phyloP scores from a whole-genome alignment of 2,329 filamentous ascomycete species.

The Bisporella sp. region DNA sequence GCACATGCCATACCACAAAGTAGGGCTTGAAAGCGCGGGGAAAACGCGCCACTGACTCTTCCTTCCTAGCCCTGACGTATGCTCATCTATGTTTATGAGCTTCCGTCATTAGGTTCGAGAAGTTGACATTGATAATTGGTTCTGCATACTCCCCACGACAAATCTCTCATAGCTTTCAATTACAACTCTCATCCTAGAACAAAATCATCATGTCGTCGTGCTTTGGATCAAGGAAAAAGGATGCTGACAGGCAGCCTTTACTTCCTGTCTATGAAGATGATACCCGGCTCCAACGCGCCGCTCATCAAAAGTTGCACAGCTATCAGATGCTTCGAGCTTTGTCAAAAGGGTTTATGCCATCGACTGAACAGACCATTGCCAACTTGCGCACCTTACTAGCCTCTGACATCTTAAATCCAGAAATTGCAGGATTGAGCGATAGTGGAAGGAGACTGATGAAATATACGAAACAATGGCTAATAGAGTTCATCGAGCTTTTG shows the following conservation, averaged over 20 bases:
- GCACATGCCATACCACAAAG: too few species aligned
- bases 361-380: slow-evolving; percentile 74
- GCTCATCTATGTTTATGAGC: too few species aligned
- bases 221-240: slow-evolving; percentile 25
- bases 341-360: slow-evolving; percentile 82
- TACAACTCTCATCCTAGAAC: not conserved
- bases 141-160: too few species aligned
- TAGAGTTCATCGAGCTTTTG: slow-evolving; percentile 74
- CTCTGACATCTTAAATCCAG: slow-evolving; percentile 70
- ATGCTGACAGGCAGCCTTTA: slow-evolving; percentile 50
- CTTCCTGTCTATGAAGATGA: slow-evolving; percentile 80
- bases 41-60: too few species aligned
- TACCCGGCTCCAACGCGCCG: slow-evolving; percentile 65
- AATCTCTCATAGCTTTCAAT: too few species aligned
- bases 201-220: slow-evolving; percentile 25
- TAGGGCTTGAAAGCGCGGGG: too few species aligned
- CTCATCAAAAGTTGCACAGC: slow-evolving; percentile 85
- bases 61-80: too few species aligned
- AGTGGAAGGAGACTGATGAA: slow-evolving; percentile 69
- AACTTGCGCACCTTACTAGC: slow-evolving; percentile 75
- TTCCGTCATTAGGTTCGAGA: too few species aligned
- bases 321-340: slow-evolving; percentile 88
- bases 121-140: too few species aligned
- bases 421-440: slow-evolving; percentile 67
- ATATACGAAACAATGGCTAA: slow-evolving; percentile 65